Conservation (phyloP, 2,329 filamentous ascomycete species). For the Xylaria sp. region DNA sequence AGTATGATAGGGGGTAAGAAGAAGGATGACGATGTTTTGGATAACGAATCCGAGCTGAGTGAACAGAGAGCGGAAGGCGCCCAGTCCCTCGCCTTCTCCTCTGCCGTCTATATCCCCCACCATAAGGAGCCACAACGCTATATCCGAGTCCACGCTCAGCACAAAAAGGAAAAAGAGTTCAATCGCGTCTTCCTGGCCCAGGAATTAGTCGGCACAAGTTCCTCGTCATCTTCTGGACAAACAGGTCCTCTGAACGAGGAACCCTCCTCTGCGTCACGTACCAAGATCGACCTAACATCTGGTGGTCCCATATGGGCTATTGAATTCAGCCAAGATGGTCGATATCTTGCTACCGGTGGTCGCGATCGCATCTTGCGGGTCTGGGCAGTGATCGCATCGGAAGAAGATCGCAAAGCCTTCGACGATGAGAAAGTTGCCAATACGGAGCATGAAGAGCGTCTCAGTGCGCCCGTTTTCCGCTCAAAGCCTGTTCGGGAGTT, state of each 20-base stretch:
- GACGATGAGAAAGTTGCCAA: constrained; percentile 67
- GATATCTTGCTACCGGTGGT: constrained; percentile 88
- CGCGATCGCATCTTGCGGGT: constrained; percentile 85
- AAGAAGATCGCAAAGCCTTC: constrained; percentile 76
- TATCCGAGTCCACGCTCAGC: constrained; percentile 80
- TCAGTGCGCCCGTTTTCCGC: constrained; percentile 91
- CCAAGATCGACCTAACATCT: constrained; percentile 47
- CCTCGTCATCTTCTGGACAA: constrained; percentile 39
- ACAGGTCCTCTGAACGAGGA: constrained; percentile 33
- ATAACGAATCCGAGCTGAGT: constrained; percentile 73
- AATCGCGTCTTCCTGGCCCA: constrained; percentile 90
- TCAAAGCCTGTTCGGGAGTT: constrained; percentile 81
- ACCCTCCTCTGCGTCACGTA: constrained; percentile 39
- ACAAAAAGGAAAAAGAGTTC: constrained; percentile 83
- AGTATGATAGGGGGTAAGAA: constrained; percentile 82
- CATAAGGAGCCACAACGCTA: constrained; percentile 91
- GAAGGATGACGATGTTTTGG: constrained; percentile 60
- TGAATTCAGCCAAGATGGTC: constrained; percentile 91
- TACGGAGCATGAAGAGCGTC: constrained; percentile 61
- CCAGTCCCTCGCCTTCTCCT: constrained; percentile 82
- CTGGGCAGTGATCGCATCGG: constrained; percentile 84
- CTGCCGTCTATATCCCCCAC: constrained; percentile 81
- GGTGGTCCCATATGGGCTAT: constrained; percentile 85
- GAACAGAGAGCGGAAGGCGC: constrained; percentile 76
- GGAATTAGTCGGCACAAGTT: constrained; percentile 73